Base-by-base conservation (phyloP, 2,329 filamentous ascomycete genomes). In the Penicillium psychrosexuale region DNA sequence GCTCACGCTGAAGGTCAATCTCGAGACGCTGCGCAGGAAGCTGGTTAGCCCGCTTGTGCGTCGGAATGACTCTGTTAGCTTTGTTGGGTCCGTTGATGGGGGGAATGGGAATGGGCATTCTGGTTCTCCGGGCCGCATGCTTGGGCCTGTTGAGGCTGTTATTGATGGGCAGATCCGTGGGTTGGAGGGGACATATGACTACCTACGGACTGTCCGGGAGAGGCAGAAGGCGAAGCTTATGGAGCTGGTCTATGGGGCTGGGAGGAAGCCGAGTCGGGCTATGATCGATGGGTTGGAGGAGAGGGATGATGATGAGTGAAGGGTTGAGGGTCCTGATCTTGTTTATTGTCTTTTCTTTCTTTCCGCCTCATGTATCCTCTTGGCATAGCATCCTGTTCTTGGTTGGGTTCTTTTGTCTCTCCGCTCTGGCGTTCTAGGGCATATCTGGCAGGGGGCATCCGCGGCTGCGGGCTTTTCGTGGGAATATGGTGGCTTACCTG, bases 41-140 rank as follows among this genome's bases (percentile, higher is more conserved):
- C 81, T 97, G 17, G 89, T 96, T 38, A 90, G 85, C 50, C 93
- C 93, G 15, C 80, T 97, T 3, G 88, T 97, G 19, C 79, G 89
- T 42, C 84, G 86, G 36, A 83, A 83, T 61, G 82, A 85, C 61
- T 80, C 78, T 0, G 69, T 75, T 15, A 71, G 68, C 28, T 71
- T 75, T 40, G 66, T 67, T n/a, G 66, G 66, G 9, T 45, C 61
- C 7, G 53, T 69, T 27, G 71, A 70, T 5, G 61, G 61, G 2
- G 49, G 58, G 0, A 33, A 40, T 17, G 57, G 51, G 5, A 56
- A 64, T 6, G 60, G 60, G 31, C 61, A 59, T 39, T 59, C 64
- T 3, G 61, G 61, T 11, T 62, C 59, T 34, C 53, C 69, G 51
- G 90, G 85, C 59, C 89, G 85, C 12, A 70, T 69, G 27, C 78